Base-by-base conservation (phyloP, 306 rosid genomes). In the Medicago arabica region DNA sequence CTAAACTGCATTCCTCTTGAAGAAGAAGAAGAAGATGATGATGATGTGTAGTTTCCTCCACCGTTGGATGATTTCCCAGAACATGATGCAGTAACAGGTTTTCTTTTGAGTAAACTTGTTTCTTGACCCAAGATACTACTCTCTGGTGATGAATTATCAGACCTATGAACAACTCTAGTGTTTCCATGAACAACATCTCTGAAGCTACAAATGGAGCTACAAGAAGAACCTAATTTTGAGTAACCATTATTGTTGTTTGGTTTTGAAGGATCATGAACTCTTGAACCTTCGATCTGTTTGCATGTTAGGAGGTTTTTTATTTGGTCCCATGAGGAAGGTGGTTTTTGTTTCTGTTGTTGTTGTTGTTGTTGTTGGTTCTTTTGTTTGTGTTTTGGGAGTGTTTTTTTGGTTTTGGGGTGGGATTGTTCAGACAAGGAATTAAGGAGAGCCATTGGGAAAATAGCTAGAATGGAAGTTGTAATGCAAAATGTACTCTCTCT, bases 141-240 rank as follows among this genome's bases (percentile, higher is more conserved):
- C 83, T 92, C 99, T 2, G 99, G 98, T 2, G 99, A 96, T 74
- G 98, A 96, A 92, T 86, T 88, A 47, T 95, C 93, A 68, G 91
- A 85, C 71, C 97, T 81, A 61, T 95, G 97, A 25, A 88, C 92
- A 9, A 96, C 96, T 61, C 96, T 76, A 0, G 98, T 86, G 85
- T 88, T 96, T 4, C 97, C 93, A 19, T 92, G 97, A 71, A 85
- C 93, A 9, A 89, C 97, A 69, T 92, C 99, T 72, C 80, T 83
- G 83, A 96, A 92, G 84, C 96, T 92, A 81, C 99, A 96, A 21
- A 96, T 90, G 5, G 99, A 96, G 77, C 97, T 74, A 83, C 98
- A 96, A 17, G 99, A 90, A n/a, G 96, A 90, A 0, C 98, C 92
- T 9, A 96, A 38, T 81, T 86, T 95, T 0, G 97, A 89, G 79